phyloP scores from a whole-genome alignment of 208 protist species.

The Trypanosoma congolense region DNA sequence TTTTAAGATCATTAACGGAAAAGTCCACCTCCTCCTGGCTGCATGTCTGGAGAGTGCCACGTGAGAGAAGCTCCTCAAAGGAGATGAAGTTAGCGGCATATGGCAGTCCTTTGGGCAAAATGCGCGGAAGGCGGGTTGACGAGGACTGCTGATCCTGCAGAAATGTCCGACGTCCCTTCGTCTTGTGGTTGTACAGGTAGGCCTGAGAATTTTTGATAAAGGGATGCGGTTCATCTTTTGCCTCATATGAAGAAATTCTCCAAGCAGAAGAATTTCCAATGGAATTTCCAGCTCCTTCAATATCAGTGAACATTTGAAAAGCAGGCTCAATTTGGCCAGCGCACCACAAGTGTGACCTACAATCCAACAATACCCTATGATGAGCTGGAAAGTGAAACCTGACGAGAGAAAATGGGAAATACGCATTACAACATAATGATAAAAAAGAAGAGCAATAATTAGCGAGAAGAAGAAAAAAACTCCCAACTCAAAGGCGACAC shows the following conservation, averaged over 20 bases:
- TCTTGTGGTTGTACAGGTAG: slow-evolving; percentile 66
- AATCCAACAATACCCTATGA: too few relatives aligned
- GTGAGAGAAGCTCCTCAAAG: slow-evolving; percentile 70
- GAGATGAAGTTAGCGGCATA: slow-evolving; percentile 87
- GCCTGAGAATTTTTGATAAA: slow-evolving; percentile 1
- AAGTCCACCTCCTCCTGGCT: slow-evolving; percentile 69
- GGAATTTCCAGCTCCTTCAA: too few relatives aligned
- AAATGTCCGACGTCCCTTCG: slow-evolving; percentile 56
- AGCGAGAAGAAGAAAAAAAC: slow-evolving; percentile 1
- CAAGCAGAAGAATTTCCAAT: too few relatives aligned
- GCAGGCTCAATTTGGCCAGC: too few relatives aligned
- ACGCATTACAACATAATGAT: slow-evolving; percentile 1
- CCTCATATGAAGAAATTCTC: too few relatives aligned
- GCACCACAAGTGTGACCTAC: too few relatives aligned
- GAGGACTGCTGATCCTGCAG: slow-evolving; percentile 52
- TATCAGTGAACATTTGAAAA: too few relatives aligned
- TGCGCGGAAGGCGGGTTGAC: slow-evolving; percentile 44
- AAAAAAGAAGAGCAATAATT: slow-evolving; percentile 3
- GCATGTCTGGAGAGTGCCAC: slow-evolving; percentile 41
- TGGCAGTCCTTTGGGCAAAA: slow-evolving; percentile 77
- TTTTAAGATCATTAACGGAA: slow-evolving; percentile 59
- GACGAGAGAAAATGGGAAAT: too few relatives aligned
- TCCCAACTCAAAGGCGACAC: background rate
- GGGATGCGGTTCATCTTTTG: too few relatives aligned
- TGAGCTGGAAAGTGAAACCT: too few relatives aligned